These are phyloP conservation scores for Fusarium sp. DNA, from an alignment of 2,329 filamentous ascomycete species.

Conservation along the genomic window DNA sequence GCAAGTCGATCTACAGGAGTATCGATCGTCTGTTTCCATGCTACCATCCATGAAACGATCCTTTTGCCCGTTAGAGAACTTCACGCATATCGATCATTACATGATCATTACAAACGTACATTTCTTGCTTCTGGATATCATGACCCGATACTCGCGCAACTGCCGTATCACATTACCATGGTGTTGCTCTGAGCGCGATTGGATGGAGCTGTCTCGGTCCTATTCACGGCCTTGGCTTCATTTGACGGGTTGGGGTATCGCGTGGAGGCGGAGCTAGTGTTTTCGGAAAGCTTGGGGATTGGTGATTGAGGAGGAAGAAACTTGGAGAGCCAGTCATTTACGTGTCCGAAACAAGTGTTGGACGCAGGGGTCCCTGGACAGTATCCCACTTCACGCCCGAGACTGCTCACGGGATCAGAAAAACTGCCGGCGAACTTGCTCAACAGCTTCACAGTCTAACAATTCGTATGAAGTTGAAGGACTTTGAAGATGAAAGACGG, in stretches of 20 bases:
- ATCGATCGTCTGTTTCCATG: background rate
- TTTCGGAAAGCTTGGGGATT: background rate
- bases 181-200: background rate
- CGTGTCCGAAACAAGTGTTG: background rate
- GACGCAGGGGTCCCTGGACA: background rate
- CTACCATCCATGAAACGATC: background rate
- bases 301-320: background rate
- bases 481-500: rapidly evolving
- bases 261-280: background rate
- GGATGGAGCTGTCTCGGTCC: background rate
- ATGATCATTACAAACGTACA: background rate
- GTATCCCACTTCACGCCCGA: background rate
- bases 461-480: background rate
- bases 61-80: background rate
- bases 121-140: background rate
- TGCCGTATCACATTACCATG: background rate
- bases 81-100: background rate
- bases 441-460: background rate
- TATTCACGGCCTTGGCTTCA: background rate
- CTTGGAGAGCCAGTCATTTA: background rate
- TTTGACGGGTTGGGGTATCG: background rate
- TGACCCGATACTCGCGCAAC: background rate
- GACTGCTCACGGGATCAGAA: background rate
- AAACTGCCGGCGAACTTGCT: background rate
- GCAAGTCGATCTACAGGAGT: background rate